These are phyloP conservation scores for Flaveria sonorensis DNA, from an alignment of 129 eudicot species.

Conservation along the genomic window DNA sequence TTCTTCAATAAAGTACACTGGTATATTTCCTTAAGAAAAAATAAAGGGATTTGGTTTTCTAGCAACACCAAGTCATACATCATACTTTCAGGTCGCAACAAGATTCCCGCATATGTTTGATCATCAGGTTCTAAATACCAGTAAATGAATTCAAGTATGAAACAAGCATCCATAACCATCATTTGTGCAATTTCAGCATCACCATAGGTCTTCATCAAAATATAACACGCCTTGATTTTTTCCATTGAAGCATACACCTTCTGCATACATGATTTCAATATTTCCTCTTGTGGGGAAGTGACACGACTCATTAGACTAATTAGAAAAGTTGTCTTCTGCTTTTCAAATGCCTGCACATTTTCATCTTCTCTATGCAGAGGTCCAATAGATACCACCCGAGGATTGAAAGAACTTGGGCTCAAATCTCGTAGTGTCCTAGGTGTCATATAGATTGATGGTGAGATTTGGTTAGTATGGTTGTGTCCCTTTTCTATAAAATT, in stretches of 20 bases:
- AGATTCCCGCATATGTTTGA: neutral
- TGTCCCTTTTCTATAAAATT: neutral
- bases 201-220: neutral
- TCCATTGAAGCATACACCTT: neutral
- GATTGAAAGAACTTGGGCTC: slow-evolving; percentile 8
- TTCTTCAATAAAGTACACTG: slow-evolving; percentile 3
- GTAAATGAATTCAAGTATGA: neutral
- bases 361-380: slow-evolving; percentile 20
- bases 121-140: neutral
- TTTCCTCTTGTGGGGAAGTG: neutral
- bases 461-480: neutral
- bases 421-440: slow-evolving; percentile 15
- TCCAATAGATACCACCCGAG: slow-evolving; percentile 23
- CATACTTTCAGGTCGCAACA: neutral
- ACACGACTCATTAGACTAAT: neutral
- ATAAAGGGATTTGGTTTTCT: neutral
- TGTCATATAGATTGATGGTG: slow-evolving; percentile 23
- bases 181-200: slow-evolving; percentile 1
- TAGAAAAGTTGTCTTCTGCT: neutral
- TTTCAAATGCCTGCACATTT: slow-evolving; percentile 20
- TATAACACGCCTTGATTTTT: slow-evolving; percentile 5
- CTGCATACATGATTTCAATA: slow-evolving; percentile 8
- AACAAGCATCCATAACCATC: neutral
- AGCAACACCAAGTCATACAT: neutral
- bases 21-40: slow-evolving; percentile 10